Conservation (phyloP, 2,329 filamentous ascomycete genomes). For the Aspergillus felis region DNA sequence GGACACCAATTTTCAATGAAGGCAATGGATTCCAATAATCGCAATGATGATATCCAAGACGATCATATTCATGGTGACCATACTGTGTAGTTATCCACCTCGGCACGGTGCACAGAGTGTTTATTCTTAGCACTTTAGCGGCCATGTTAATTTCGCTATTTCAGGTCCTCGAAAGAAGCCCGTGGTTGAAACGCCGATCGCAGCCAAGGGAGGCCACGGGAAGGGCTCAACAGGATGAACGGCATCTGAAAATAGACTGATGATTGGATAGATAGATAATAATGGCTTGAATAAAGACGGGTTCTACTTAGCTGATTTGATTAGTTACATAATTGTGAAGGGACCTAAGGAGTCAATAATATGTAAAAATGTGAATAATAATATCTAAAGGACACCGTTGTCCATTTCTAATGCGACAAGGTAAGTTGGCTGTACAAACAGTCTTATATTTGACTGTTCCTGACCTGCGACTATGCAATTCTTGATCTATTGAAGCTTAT, state of each 20-base stretch:
- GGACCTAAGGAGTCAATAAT: not conserved
- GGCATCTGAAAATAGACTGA: not conserved
- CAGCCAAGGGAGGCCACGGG: not conserved
- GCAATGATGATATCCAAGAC: not conserved
- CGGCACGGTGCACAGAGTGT: not conserved
- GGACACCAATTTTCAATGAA: not conserved
- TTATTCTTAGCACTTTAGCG: not conserved
- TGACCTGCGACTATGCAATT: not conserved
- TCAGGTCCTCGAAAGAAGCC: not conserved
- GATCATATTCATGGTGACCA: not conserved
- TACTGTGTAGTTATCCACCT: not conserved
- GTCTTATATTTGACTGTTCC: not conserved
- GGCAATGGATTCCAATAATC: not conserved
- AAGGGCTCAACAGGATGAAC: conserved; percentile 1
- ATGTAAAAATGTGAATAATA: not conserved
- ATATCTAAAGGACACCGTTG: not conserved
- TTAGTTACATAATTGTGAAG: not conserved
- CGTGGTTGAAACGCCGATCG: conserved; percentile 10
- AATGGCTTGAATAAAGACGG: not conserved
- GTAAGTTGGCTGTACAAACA: not conserved
- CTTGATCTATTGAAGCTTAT: not conserved
- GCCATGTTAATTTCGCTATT: not conserved
- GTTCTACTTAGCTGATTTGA: not conserved
- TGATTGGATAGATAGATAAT: not conserved
- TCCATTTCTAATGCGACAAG: not conserved